phyloP scores from a whole-genome alignment of 202 grass and related monocot genomes.

The Digitaria exilis region DNA sequence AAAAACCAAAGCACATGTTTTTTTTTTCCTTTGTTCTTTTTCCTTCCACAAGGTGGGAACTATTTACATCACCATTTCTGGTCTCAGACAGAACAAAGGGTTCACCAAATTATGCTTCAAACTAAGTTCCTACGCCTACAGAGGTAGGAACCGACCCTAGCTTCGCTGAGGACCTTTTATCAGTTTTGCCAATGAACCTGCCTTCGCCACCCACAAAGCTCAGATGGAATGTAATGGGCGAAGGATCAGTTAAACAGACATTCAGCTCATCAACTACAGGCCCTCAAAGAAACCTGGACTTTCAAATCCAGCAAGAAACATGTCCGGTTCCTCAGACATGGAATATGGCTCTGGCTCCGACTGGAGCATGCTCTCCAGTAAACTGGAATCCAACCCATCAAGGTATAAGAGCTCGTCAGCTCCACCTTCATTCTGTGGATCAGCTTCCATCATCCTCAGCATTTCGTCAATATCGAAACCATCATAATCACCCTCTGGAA shows the following conservation, averaged over 20 bases:
- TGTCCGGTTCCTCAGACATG: constrained; percentile 22
- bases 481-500: constrained; percentile 21
- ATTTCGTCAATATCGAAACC: constrained; percentile 53
- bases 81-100: constrained; percentile 6
- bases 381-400: constrained; percentile 8
- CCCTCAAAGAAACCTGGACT: constrained; percentile 38
- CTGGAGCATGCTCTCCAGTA: constrained; percentile 45
- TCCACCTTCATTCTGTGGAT: constrained; percentile 27
- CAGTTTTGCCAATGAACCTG: neutral
- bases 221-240: no score
- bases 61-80: constrained; percentile 22
- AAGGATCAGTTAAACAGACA: neutral
- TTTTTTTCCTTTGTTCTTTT: neutral
- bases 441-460: constrained; percentile 58
- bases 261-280: neutral
- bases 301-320: constrained; percentile 14
- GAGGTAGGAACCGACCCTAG: neutral
- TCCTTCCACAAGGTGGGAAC: neutral
- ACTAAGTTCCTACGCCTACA: neutral
- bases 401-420: neutral
- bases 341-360: constrained; percentile 13
- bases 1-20: neutral
- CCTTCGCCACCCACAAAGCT: no score
- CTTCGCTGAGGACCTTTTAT: neutral
- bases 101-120: neutral